phyloP scores from a whole-genome alignment of 305 asterid genomes.

The Striga hermonthica region DNA sequence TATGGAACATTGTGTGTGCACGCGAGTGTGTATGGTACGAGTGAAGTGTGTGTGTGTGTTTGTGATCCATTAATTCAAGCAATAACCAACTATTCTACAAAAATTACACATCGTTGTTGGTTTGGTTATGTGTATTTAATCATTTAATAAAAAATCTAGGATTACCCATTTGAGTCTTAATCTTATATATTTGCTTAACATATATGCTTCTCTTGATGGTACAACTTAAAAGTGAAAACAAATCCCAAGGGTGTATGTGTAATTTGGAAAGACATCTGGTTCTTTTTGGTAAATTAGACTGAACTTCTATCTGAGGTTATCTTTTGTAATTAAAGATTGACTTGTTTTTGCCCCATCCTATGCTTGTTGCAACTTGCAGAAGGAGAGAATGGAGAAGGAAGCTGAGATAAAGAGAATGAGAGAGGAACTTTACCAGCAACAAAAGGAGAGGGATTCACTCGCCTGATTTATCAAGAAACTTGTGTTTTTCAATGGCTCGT shows the following conservation, averaged over 20 bases:
- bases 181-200: too few relatives aligned
- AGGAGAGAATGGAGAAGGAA: slow-evolving; percentile 70
- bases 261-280: neutral
- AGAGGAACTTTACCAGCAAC: slow-evolving; percentile 57
- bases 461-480: slow-evolving; percentile 33
- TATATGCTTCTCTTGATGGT: too few relatives aligned
- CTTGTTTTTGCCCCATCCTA: neutral
- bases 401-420: slow-evolving; percentile 59
- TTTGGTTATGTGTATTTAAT: too few relatives aligned
- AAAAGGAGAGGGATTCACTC: slow-evolving; percentile 56
- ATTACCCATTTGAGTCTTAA: too few relatives aligned
- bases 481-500: too few relatives aligned
- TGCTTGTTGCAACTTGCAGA: slow-evolving; percentile 38
- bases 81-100: too few relatives aligned
- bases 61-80: too few relatives aligned
- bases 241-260: neutral
- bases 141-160: too few relatives aligned
- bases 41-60: too few relatives aligned
- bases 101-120: too few relatives aligned
- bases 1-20: neutral
- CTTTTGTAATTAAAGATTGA: neutral
- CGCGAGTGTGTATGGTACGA: too few relatives aligned
- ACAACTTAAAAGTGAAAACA: neutral
- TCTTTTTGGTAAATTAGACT: too few relatives aligned
- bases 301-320: neutral